Base-by-base conservation (phyloP, 805 yeast species). In the Yarrowia alimentaria region DNA sequence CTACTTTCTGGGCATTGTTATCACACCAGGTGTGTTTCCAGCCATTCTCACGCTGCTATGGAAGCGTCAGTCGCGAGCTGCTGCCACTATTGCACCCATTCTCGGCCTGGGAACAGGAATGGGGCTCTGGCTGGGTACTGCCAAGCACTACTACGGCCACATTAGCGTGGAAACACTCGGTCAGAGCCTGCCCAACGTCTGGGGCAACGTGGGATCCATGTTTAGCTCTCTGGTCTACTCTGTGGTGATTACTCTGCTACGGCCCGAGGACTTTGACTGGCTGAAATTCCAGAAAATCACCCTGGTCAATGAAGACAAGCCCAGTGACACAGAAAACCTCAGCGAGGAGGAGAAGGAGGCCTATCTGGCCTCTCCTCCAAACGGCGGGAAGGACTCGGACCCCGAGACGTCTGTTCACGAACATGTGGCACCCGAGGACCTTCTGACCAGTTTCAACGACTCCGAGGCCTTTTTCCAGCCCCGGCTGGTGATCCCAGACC, bases 1-100 rank as follows among this genome's bases (percentile, higher is more conserved):
- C 14, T 54, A 54, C 38, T 58, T 85, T 84, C 12, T 40, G 90
- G 95, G 94, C 53, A 77, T 87, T 52, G 81, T 86, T 33, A 84
- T 86, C 55, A 29, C 34, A 5, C 48, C 55, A 3, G 67, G 62
- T 6, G 64, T 63, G 10, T 42, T 63, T 29, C 67, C 67, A 8
- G 60, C 48, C 7, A 26, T 40, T 10, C 11, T 40, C 59, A 81
- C 91, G 0, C 66, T 87, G 53, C 73, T 85, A 54, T 83, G 86
- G 66, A 45, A 45, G 11, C 51, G 51, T 12, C 51, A 45, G 24
- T 45, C 51, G 6, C 26, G 48, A 10, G 29, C 47, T n/a, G 47
- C 55, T 6, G 47, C 38, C 11, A 30, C 24, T 4, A 14, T 52
- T 7, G 42, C 56, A 1, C 53, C 54, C 4, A 31, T 51, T 19